Conservation (phyloP, 768 basidiomycete species). For the Termitomyces sp. region DNA sequence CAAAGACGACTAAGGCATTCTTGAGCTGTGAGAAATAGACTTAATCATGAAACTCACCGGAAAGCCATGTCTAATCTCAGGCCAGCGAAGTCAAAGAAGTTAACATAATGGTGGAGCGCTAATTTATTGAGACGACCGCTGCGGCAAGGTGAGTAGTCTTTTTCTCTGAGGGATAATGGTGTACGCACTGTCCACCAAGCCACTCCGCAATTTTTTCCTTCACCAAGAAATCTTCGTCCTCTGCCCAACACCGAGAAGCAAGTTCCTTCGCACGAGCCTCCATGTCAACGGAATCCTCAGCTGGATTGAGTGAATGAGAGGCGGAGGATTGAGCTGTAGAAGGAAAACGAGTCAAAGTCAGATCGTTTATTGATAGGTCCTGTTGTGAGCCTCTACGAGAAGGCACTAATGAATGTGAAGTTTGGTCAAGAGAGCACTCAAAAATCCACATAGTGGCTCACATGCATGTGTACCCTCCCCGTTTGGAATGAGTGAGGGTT, state of each 20-base stretch:
- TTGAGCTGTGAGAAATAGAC: background rate
- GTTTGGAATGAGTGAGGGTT: slow-evolving; percentile 69
- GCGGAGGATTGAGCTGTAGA: slow-evolving; percentile 45
- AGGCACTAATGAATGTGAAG: slow-evolving; percentile 12
- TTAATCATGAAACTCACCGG: slow-evolving; percentile 44
- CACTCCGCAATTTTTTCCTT: slow-evolving; percentile 96
- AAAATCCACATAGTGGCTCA: slow-evolving; percentile 25
- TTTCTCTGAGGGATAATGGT: background rate
- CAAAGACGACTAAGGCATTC: slow-evolving; percentile 65
- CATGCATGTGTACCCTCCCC: slow-evolving; percentile 47
- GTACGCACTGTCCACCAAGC: slow-evolving; percentile 85
- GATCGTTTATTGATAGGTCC: slow-evolving; percentile 53
- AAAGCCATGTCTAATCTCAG: slow-evolving; percentile 88
- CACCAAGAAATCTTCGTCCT: slow-evolving; percentile 79
- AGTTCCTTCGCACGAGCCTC: slow-evolving; percentile 66
- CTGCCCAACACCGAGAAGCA: slow-evolving; percentile 78
- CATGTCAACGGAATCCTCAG: slow-evolving; percentile 58
- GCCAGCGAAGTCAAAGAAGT: slow-evolving; percentile 83
- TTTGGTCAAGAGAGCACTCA: background rate
- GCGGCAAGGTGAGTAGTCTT: slow-evolving; percentile 10
- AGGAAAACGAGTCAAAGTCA: slow-evolving; percentile 40
- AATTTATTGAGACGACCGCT: slow-evolving; percentile 77
- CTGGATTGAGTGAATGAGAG: slow-evolving; percentile 35
- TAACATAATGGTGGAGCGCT: slow-evolving; percentile 77
- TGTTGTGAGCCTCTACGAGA: slow-evolving; percentile 43